Conservation (phyloP, 305 asterid genomes). For the Solanum hybrid region DNA sequence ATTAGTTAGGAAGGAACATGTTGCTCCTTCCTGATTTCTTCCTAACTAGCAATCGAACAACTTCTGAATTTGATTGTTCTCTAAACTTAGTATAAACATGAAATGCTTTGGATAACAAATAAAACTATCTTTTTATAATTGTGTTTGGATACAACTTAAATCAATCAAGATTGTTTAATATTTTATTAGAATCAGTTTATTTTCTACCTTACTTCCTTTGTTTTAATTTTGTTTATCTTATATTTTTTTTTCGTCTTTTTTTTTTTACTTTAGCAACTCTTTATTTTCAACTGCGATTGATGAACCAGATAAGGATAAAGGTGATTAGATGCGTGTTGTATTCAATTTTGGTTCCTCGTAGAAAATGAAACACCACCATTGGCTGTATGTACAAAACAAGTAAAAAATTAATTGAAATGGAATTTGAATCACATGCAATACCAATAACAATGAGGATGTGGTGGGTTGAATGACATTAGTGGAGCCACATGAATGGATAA, state of each 20-base stretch:
- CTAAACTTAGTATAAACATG: no score
- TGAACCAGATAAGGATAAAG: not conserved
- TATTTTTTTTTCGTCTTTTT: no score
- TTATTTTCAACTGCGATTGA: not conserved
- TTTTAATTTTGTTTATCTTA: no score
- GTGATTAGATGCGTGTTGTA: not conserved
- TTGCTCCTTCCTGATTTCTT: not conserved
- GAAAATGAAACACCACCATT: not conserved
- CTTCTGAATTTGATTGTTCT: no score
- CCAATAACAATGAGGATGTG: not conserved
- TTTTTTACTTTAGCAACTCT: no score
- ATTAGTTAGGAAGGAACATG: not conserved
- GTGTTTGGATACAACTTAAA: no score
- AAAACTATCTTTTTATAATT: no score
- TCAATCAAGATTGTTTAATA: no score
- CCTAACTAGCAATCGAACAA: not conserved
- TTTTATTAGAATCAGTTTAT: not conserved
- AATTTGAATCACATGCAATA: not conserved
- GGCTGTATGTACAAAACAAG: not conserved
- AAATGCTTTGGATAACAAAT: no score
- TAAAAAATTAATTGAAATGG: not conserved
- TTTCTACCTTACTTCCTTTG: no score
- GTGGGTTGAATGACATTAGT: not conserved
- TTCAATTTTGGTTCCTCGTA: not conserved
- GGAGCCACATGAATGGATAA: not conserved